Conservation (phyloP, 768 basidiomycete species). For the Kwoniella dejecticola region DNA sequence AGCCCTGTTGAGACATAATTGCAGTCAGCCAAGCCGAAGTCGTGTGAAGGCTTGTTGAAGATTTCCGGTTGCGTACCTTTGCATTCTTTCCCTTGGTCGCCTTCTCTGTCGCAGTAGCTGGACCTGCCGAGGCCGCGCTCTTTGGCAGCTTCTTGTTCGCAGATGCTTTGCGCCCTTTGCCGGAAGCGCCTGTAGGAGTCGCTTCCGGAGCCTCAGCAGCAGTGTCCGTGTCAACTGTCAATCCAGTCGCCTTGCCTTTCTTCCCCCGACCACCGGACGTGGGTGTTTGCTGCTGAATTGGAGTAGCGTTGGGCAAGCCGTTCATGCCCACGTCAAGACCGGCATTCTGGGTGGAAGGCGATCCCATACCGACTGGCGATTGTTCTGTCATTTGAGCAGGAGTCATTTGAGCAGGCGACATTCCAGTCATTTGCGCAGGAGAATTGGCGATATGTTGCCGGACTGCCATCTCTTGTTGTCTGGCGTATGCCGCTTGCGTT, state of each 20-base stretch:
- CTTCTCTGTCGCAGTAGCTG: not conserved
- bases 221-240: constrained; percentile 22
- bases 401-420: constrained; percentile 32
- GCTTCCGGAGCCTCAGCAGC: constrained; percentile 12
- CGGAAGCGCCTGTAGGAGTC: constrained; percentile 18
- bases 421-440: constrained; percentile 19
- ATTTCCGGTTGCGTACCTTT: constrained; percentile 20
- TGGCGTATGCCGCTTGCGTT: constrained; percentile 25
- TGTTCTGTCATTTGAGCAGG: constrained; percentile 26
- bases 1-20: constrained; percentile 11
- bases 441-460: constrained; percentile 21
- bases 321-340: constrained; percentile 11
- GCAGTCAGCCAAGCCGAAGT: constrained; percentile 14
- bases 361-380: constrained; percentile 18
- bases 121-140: not conserved
- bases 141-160: constrained; percentile 17
- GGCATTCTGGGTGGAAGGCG: constrained; percentile 3
- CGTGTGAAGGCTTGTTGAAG: not conserved
- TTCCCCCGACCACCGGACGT: constrained; percentile 1
- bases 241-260: constrained; percentile 14
- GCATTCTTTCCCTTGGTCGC: constrained; percentile 18
- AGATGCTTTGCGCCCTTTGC: constrained; percentile 19
- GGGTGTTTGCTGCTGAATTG: constrained; percentile 9
- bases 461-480: constrained; percentile 14
- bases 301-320: not conserved